Evolutionary conservation across 2,329 filamentous ascomycete species (phyloP).

Genomic region (Botrytis porri): DNA sequence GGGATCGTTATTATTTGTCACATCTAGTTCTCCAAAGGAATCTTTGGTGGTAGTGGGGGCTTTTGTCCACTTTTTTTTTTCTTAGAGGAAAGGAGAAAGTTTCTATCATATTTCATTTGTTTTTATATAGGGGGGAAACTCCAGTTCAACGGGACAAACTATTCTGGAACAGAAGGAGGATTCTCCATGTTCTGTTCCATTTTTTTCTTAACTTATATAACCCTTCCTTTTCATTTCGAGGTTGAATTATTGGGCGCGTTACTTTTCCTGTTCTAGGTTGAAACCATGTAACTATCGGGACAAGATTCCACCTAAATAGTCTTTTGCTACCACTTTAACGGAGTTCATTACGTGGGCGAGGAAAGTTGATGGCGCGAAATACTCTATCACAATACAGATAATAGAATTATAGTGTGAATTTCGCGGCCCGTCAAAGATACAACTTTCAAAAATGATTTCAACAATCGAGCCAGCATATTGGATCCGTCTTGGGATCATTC

Average conservation of each 20-base stretch:
- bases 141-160: neutral
- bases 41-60: neutral
- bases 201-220: neutral
- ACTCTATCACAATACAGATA: neutral
- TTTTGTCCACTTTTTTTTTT: neutral
- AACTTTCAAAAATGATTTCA: neutral
- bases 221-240: neutral
- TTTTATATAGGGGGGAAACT: neutral
- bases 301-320: neutral
- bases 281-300: neutral
- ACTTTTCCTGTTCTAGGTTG: neutral
- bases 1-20: neutral
- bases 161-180: neutral
- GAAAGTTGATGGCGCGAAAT: neutral
- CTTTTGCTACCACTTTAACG: neutral
- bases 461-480: neutral
- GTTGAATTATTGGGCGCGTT: neutral
- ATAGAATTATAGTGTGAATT: neutral
- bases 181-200: neutral
- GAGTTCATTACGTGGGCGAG: neutral
- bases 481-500: neutral
- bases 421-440: neutral
- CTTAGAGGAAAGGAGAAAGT: neutral
- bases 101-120: neutral
- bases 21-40: neutral